Evolutionary conservation across 148 eudicot genomes (phyloP), one percentile per base, ranked within the genome.

Genomic region (Nepenthes gracilis): DNA sequence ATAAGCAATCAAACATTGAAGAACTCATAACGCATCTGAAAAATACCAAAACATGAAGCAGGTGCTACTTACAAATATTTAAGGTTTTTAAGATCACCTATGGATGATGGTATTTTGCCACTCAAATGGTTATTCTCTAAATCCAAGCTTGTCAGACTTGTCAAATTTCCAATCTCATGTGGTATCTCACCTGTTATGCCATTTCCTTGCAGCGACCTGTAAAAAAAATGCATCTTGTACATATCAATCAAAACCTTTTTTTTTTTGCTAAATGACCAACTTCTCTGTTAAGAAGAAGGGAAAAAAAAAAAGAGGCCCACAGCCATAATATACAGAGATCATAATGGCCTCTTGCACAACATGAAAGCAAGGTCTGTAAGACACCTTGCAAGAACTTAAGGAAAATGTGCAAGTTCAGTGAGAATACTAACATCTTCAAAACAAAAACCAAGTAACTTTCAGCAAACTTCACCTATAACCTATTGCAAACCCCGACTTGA

Each of bases 41-140:
- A 12, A 23, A 32, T 9, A 43, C 8, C 59, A 59, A 57, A 43
- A 36, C 43, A 58, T 14, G 11, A 12, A 77, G 73, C 70, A 63
- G 60, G 72, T 52, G 61, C 61, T 59, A 75, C 97, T 81, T 78
- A 91, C 97, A 91, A 67, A 75, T 76, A 81, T 68, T 77, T 81
- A 69, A 91, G 97, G 62, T 74, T 74, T 67, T 72, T 65, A 59
- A 91, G 83, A 69, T 85, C 88, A 58, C 90, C 94, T 56, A 91
- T 76, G 59, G 88, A 85, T 70, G 90, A 60, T 69, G 97, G 97
- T 69, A 91, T 85, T 80, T 67, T 86, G 64, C 90, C 97, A 65
- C 76, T 75, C 64, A 91, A 80, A 64, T 47, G 73, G 72, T 91
- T 91, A 57, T 80, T 70, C 47, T 80, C 96, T 67, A 91, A 78